Conservation (phyloP, 2,329 filamentous ascomycete genomes). For the Epicoccum sorghinum region DNA sequence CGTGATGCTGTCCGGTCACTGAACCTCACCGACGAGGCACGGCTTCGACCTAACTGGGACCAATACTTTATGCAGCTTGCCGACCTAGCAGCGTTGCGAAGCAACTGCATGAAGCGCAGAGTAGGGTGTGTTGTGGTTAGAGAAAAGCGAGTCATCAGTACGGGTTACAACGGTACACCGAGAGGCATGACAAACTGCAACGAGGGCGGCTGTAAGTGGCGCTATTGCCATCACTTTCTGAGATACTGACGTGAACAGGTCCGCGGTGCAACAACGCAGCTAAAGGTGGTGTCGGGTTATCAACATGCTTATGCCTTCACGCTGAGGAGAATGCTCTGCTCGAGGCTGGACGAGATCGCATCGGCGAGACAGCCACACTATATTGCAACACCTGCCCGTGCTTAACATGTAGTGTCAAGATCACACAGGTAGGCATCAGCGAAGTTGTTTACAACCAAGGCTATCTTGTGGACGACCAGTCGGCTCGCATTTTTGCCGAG, state of each 20-base stretch:
- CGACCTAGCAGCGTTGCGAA: conserved; percentile 84
- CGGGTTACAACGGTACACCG: conserved; percentile 98
- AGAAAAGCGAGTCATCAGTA: conserved; percentile 86
- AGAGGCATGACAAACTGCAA: conserved; percentile 87
- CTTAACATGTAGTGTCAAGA: conserved; percentile 97
- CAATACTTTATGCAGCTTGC: conserved; percentile 98
- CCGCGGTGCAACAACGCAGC: conserved; percentile 80
- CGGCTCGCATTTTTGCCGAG: conserved; percentile 79
- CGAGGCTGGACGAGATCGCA: conserved; percentile 89
- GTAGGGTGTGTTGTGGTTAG: conserved; percentile 93
- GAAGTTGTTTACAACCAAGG: conserved; percentile 95
- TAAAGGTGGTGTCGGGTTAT: conserved; percentile 72
- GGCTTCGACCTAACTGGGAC: conserved; percentile 91
- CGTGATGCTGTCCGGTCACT: conserved; percentile 74
- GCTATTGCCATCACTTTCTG: background rate
- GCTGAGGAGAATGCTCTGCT: conserved; percentile 97
- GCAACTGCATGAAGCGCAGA: conserved; percentile 97
- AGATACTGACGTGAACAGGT: conserved; percentile 42
- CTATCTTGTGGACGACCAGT: conserved; percentile 88
- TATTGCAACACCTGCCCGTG: conserved; percentile 98
- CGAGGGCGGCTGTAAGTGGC: conserved; percentile 77
- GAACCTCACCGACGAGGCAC: conserved; percentile 76
- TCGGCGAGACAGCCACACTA: conserved; percentile 79
- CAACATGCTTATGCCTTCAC: conserved; percentile 94
- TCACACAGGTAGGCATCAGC: conserved; percentile 91